Percentiles rank a stretch among this genome's conserved stretches.
Evolutionary conservation across 768 basidiomycete genomes (phyloP).

Genomic region (Suillus tomentosus): DNA sequence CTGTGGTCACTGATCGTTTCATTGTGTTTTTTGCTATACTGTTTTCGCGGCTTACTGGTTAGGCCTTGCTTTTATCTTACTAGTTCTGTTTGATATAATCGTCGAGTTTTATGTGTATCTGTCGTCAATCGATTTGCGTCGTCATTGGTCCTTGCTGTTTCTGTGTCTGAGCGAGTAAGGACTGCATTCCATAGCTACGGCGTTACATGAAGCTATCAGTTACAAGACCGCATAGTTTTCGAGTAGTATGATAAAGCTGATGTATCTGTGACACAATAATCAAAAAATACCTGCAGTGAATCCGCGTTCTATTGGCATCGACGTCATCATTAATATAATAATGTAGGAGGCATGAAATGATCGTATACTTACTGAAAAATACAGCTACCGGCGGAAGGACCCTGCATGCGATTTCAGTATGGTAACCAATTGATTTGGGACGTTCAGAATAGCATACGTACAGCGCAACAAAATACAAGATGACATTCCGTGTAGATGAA

Average conservation of each 20-base stretch:
- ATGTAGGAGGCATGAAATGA: not conserved
- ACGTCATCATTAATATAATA: not conserved
- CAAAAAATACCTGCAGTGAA: slow-evolving; percentile 23
- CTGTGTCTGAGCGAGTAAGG: not conserved
- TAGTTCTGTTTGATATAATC: slow-evolving; percentile 3
- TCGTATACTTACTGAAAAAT: slow-evolving; percentile 29
- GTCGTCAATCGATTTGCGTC: not conserved
- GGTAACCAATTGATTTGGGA: not conserved
- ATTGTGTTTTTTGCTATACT: slow-evolving; percentile 1
- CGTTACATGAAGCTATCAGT: not conserved
- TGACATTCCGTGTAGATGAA: slow-evolving; percentile 34
- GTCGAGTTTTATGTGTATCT: not conserved
- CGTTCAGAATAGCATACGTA: slow-evolving; percentile 10
- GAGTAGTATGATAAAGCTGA: no score
- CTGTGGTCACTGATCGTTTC: slow-evolving; percentile 1
- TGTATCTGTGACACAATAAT: no score
- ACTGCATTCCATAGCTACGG: not conserved
- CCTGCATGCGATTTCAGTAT: slow-evolving; percentile 15
- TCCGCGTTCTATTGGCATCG: slow-evolving; percentile 24
- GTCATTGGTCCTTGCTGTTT: not conserved
- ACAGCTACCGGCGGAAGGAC: slow-evolving; percentile 30
- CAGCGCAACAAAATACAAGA: slow-evolving; percentile 41
- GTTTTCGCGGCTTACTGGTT: slow-evolving; percentile 7
- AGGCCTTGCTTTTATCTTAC: slow-evolving; percentile 4
- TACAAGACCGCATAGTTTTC: no score